These are phyloP conservation scores for Fusarium cyanostomum DNA, from an alignment of 2,329 filamentous ascomycete species.

Conservation along the genomic window DNA sequence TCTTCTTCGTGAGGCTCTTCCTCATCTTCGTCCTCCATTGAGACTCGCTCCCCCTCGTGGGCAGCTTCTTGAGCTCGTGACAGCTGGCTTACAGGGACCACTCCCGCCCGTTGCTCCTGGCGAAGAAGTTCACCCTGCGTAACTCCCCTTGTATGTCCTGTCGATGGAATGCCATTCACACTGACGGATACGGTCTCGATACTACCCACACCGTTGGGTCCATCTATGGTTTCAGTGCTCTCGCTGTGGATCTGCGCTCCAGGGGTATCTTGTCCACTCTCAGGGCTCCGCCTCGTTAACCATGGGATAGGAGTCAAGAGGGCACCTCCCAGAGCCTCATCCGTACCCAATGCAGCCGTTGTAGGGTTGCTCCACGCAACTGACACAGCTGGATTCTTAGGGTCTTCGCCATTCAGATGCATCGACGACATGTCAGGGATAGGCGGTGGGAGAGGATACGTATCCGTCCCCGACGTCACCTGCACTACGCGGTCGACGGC, in stretches of 20 bases:
- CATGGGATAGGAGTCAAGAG: conserved; percentile 94
- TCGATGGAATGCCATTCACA: conserved; percentile 73
- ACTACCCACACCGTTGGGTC: conserved; percentile 79
- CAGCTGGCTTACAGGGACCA: conserved; percentile 75
- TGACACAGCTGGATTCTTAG: conserved; percentile 48
- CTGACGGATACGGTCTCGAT: conserved; percentile 84
- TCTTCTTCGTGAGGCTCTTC: conserved; percentile 56
- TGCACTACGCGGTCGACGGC: conserved; percentile 90
- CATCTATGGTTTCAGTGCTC: conserved; percentile 81
- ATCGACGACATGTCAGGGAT: conserved; percentile 67
- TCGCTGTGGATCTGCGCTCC: conserved; percentile 69
- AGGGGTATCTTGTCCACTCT: conserved; percentile 42
- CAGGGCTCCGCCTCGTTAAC: conserved; percentile 63
- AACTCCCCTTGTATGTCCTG: conserved; percentile 63
- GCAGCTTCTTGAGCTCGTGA: conserved; percentile 52
- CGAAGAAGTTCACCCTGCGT: conserved; percentile 86
- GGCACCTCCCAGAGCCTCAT: conserved; percentile 90
- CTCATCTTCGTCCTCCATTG: conserved; percentile 41
- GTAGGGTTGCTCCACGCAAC: conserved; percentile 60
- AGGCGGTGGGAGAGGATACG: conserved; percentile 82
- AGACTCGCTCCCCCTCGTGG: conserved; percentile 43
- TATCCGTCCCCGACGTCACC: conserved; percentile 82
- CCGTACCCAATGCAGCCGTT: conserved; percentile 72
- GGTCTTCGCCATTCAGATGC: conserved; percentile 70
- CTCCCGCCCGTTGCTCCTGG: conserved; percentile 85